Evolutionary conservation across 805 yeast genomes (phyloP).

Genomic region (Sungouiozyma ichnusensis): DNA sequence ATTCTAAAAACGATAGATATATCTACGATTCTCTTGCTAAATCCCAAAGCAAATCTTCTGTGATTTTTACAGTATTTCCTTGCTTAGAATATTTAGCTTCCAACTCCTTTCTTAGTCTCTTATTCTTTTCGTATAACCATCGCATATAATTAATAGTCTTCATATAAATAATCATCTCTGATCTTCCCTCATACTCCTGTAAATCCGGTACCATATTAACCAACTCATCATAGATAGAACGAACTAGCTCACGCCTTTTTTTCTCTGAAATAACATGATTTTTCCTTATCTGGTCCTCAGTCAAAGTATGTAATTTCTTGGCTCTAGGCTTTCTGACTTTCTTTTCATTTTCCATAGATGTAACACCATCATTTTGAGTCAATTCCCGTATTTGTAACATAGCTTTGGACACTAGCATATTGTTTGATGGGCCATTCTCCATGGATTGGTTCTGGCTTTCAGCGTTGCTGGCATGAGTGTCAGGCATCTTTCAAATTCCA

Average conservation of each 20-base stretch:
- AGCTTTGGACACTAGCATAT: too few species aligned
- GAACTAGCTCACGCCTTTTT: slow-evolving; percentile 73
- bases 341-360: too few species aligned
- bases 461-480: neutral
- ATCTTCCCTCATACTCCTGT: slow-evolving; percentile 57
- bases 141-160: slow-evolving; percentile 51
- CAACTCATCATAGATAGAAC: slow-evolving; percentile 69
- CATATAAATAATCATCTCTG: slow-evolving; percentile 66
- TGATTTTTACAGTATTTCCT: too few species aligned
- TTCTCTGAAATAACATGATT: slow-evolving; percentile 82
- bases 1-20: too few species aligned
- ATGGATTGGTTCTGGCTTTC: neutral
- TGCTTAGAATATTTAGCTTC: slow-evolving; percentile 1
- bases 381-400: too few species aligned
- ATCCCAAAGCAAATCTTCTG: too few species aligned
- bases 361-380: too few species aligned
- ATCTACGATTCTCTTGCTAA: too few species aligned
- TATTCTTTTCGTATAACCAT: slow-evolving; percentile 41
- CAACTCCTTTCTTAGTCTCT: slow-evolving; percentile 34
- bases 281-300: slow-evolving; percentile 36
- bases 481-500: neutral
- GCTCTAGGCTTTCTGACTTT: slow-evolving; percentile 8
- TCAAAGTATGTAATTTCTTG: slow-evolving; percentile 10
- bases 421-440: too few species aligned
- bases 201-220: slow-evolving; percentile 69